A percentile compares a stretch with the other conserved stretches of the same genome.
Evolutionary conservation across 176 grass and related monocot genomes (phyloP).

Genomic region (Oropetium thomaeum): DNA sequence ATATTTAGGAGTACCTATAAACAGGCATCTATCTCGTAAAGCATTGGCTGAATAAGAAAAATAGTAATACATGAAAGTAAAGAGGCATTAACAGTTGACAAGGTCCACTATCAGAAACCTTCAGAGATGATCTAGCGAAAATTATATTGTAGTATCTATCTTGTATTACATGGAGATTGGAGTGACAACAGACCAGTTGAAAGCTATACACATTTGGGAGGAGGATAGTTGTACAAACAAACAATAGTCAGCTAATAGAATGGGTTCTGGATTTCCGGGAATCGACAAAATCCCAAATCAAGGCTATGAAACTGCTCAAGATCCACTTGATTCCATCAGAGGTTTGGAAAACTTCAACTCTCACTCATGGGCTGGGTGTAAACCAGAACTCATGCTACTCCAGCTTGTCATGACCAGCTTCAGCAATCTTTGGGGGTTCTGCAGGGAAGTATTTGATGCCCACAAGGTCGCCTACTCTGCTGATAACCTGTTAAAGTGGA

Average conservation of each 20-base stretch:
- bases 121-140: neutral
- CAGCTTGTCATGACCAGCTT: constrained; percentile 31
- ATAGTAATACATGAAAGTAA: neutral
- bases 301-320: constrained; percentile 9
- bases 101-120: neutral
- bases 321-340: neutral
- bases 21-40: neutral
- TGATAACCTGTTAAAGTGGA: constrained; percentile 58
- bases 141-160: constrained; percentile 6
- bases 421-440: constrained; percentile 55
- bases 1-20: no score
- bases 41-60: neutral
- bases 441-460: constrained; percentile 75
- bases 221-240: constrained; percentile 35
- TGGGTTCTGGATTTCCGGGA: constrained; percentile 1
- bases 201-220: constrained; percentile 44
- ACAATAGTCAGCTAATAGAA: constrained; percentile 27
- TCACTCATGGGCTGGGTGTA: neutral
- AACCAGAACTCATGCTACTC: constrained; percentile 26
- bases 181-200: constrained; percentile 29
- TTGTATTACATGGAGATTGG: constrained; percentile 20
- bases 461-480: constrained; percentile 73
- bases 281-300: constrained; percentile 33
- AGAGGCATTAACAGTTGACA: neutral
- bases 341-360: neutral